Percentiles rank a stretch among this genome's conserved stretches.
phyloP scores from a whole-genome alignment of 495 filamentous ascomycete species.

The Hyaloscypha bicolor region DNA sequence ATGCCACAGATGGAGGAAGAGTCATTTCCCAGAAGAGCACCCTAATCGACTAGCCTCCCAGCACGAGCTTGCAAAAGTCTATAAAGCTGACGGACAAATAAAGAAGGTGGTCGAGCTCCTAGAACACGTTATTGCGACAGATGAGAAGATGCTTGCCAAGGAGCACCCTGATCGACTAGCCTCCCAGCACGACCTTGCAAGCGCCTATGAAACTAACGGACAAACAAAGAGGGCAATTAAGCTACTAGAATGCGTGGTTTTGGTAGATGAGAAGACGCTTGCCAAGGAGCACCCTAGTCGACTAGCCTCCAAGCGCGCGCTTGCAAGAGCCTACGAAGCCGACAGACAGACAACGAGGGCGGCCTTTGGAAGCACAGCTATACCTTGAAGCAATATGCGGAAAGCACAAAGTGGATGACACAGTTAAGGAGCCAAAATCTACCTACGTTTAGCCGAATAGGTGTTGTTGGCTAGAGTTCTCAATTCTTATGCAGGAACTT shows the following conservation, averaged over 20 bases:
- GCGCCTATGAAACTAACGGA: not conserved
- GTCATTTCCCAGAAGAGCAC: conserved; percentile 30
- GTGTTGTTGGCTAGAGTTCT: too few species aligned
- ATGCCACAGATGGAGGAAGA: conserved; percentile 28
- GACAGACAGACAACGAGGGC: not conserved
- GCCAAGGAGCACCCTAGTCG: conserved; percentile 9
- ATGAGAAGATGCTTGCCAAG: conserved; percentile 23
- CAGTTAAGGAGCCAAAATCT: too few species aligned
- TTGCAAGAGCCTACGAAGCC: conserved; percentile 12
- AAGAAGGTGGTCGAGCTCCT: conserved; percentile 22
- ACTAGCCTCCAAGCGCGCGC: conserved; percentile 15
- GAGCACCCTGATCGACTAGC: conserved; percentile 15
- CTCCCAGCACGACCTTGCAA: conserved; percentile 18
- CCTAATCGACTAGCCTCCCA: conserved; percentile 21
- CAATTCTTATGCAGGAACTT: too few species aligned
- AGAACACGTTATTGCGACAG: conserved; percentile 17
- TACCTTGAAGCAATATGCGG: too few species aligned
- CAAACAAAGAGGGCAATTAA: conserved; percentile 9
- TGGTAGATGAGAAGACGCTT: conserved; percentile 22
- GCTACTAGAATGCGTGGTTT: conserved; percentile 19
- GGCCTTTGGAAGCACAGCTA: too few species aligned
- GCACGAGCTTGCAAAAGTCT: conserved; percentile 34
- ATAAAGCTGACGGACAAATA: conserved; percentile 32
- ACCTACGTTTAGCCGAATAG: too few species aligned
- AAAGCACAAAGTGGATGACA: too few species aligned